A percentile compares a stretch with the other conserved stretches of the same genome.
Evolutionary conservation across 1,284 basidiomycete species (phyloP).

Genomic region (Ustilago xerochloae): DNA sequence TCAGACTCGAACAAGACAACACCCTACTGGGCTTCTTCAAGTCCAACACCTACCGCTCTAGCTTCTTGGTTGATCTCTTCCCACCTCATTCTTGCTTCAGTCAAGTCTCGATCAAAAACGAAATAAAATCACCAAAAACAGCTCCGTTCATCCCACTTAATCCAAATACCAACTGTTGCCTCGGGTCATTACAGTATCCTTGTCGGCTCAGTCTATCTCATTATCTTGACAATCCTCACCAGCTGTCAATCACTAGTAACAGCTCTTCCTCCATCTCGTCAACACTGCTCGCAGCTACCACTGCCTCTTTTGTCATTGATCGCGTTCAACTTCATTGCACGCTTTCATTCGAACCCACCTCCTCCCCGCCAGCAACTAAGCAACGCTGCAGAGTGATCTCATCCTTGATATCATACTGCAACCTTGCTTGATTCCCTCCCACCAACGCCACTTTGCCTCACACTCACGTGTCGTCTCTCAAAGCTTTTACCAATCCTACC

Average conservation of each 20-base stretch:
- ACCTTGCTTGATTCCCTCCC: not conserved
- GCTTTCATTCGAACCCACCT: not conserved
- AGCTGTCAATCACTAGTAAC: not conserved
- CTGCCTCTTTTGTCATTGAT: not conserved
- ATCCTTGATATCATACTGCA: not conserved
- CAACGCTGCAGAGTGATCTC: not conserved
- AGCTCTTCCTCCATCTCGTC: not conserved
- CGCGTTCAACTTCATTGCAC: not conserved
- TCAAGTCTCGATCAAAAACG: not conserved
- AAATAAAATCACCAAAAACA: not conserved
- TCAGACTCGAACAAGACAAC: not conserved
- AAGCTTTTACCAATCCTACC: no score
- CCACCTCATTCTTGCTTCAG: not conserved
- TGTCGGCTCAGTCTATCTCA: not conserved
- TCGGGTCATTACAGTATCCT: not conserved
- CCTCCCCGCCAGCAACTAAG: not conserved
- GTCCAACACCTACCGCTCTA: not conserved
- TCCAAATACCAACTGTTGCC: not conserved
- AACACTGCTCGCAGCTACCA: constrained; percentile 3
- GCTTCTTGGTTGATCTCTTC: not conserved
- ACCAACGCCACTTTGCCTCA: not conserved
- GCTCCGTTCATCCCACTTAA: not conserved
- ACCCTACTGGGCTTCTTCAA: not conserved
- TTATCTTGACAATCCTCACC: not conserved
- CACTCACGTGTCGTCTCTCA: no score